These are phyloP conservation scores for Kentomonas sorsogonicus DNA, from an alignment of 208 protist genomes.

Conservation along the genomic window DNA sequence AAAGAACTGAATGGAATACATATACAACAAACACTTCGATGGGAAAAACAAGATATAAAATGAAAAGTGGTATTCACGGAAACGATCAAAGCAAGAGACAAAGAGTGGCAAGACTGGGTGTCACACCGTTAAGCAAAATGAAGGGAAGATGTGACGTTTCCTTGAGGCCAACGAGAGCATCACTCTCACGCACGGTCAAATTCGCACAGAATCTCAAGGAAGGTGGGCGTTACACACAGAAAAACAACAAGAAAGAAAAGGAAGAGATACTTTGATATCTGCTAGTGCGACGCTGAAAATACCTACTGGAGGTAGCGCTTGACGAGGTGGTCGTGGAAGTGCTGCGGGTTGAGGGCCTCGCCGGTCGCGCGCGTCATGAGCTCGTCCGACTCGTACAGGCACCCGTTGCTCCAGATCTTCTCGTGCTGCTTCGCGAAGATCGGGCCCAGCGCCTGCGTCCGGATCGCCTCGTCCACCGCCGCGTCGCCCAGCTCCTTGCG, in stretches of 20 bases:
- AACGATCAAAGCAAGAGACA: background rate
- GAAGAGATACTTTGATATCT: too few relatives aligned
- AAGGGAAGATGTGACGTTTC: too few relatives aligned
- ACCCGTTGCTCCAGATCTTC: conserved; percentile 68
- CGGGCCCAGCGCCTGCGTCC: conserved; percentile 42
- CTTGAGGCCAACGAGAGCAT: too few relatives aligned
- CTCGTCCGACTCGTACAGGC: conserved; percentile 55
- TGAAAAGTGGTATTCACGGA: background rate
- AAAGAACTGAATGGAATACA: background rate
- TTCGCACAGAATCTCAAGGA: too few relatives aligned
- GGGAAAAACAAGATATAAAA: background rate
- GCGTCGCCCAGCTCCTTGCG: conserved; percentile 56
- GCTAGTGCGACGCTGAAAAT: too few relatives aligned
- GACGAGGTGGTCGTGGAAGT: conserved; percentile 75
- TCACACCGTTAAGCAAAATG: too few relatives aligned
- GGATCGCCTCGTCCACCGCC: conserved; percentile 43
- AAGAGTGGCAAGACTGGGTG: too few relatives aligned
- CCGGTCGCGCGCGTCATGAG: conserved; percentile 70
- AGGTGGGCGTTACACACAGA: background rate
- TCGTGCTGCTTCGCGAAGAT: conserved; percentile 60
- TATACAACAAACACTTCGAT: too few relatives aligned
- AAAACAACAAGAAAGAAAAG: conserved; percentile 1
- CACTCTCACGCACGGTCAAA: too few relatives aligned
- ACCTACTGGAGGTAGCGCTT: conserved; percentile 75
- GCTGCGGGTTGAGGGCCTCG: conserved; percentile 67